Evolutionary conservation across 169 alveolate species (phyloP).

Genomic region (Plasmodium knowlesi): DNA sequence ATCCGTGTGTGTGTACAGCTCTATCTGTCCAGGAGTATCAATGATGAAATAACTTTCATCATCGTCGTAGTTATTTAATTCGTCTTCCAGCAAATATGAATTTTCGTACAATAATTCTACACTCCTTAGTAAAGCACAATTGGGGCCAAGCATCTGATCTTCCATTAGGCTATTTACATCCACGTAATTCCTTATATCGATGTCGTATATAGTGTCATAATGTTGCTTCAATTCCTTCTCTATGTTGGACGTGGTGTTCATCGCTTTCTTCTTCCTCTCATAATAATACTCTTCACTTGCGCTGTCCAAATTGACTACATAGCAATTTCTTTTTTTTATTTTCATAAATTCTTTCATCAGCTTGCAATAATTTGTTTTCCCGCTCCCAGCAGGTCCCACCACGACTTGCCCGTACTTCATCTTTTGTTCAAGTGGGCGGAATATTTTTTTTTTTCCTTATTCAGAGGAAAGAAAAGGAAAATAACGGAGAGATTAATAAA

Average conservation of each 20-base stretch:
- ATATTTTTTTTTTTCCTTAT: background rate
- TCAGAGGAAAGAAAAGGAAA: background rate
- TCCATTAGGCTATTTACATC: slow-evolving; percentile 94
- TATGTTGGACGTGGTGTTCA: slow-evolving; percentile 86
- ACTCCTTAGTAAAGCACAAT: slow-evolving; percentile 96
- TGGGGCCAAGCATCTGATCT: slow-evolving; percentile 95
- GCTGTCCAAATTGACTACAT: slow-evolving; percentile 96
- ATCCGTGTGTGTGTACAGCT: slow-evolving; percentile 96
- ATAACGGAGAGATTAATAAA: background rate
- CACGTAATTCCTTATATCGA: slow-evolving; percentile 96
- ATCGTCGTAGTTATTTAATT: slow-evolving; percentile 91
- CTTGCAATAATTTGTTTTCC: slow-evolving; percentile 97
- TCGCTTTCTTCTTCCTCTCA: slow-evolving; percentile 75
- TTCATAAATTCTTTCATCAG: slow-evolving; percentile 93
- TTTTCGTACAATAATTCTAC: slow-evolving; percentile 94
- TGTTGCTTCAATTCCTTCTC: slow-evolving; percentile 81
- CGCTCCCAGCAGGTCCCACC: slow-evolving; percentile 99
- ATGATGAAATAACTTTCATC: slow-evolving; percentile 95
- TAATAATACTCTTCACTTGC: slow-evolving; percentile 93
- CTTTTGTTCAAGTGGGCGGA: background rate
- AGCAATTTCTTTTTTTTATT: slow-evolving; percentile 89
- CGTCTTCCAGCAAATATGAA: slow-evolving; percentile 95
- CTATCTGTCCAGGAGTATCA: slow-evolving; percentile 99
- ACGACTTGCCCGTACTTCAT: slow-evolving; percentile 95
- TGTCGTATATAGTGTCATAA: slow-evolving; percentile 85